Conservation (phyloP, 1,139 yeast genomes). For the Debaryomyces sp. region DNA sequence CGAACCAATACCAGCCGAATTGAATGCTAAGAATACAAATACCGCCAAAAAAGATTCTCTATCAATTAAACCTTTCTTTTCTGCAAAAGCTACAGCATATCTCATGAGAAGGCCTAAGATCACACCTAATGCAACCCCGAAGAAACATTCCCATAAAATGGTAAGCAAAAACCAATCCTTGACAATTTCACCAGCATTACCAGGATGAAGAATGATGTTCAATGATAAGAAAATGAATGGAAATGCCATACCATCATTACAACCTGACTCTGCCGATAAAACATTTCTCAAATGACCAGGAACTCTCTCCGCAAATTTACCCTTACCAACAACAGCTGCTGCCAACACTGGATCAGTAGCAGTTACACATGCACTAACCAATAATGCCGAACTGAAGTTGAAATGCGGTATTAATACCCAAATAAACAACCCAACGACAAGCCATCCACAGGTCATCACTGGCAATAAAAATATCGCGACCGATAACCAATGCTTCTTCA, state of each 20-base stretch:
- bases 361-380: slow-evolving; percentile 90
- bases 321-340: slow-evolving; percentile 97
- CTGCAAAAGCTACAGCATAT: slow-evolving; percentile 78
- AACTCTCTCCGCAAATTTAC: slow-evolving; percentile 94
- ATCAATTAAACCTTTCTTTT: slow-evolving; percentile 74
- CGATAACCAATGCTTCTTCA: slow-evolving; percentile 88
- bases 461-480: slow-evolving; percentile 80
- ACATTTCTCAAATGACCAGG: slow-evolving; percentile 95
- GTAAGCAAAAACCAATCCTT: slow-evolving; percentile 85
- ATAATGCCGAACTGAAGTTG: slow-evolving; percentile 72
- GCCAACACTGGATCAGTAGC: slow-evolving; percentile 98
- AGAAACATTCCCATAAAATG: slow-evolving; percentile 81
- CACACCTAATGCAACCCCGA: slow-evolving; percentile 81
- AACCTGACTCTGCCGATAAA: slow-evolving; percentile 91
- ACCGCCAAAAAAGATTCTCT: slow-evolving; percentile 92
- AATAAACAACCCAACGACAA: slow-evolving; percentile 80
- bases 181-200: slow-evolving; percentile 68
- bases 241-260: slow-evolving; percentile 98
- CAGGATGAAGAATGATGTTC: slow-evolving; percentile 65
- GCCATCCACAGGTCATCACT: slow-evolving; percentile 95
- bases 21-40: slow-evolving; percentile 80
- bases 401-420: slow-evolving; percentile 88
- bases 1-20: slow-evolving; percentile 93
- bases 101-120: slow-evolving; percentile 77
- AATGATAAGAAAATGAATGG: slow-evolving; percentile 86